Base-by-base conservation (phyloP, 169 alveolate species). In the Eimeria acervulina region DNA sequence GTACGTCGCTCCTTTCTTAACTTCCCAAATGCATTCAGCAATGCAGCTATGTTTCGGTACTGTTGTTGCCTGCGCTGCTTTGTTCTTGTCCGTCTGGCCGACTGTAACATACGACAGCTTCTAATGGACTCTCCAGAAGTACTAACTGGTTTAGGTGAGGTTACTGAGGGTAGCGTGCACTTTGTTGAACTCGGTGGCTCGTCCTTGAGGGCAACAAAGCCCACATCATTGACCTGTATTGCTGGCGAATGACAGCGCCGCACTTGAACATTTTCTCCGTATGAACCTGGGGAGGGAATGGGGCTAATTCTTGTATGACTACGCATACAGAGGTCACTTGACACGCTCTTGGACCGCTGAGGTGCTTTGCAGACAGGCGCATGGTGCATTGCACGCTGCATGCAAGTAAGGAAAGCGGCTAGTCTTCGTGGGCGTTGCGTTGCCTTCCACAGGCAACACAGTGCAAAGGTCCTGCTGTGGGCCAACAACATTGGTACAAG, bases 401-500 rank as follows among this genome's bases (percentile, higher is more conserved):
- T 59, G 83, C 93, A 87, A 5, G 74, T 38, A 6, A 87, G 78
- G 26, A 87, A 87, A 10, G 93, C 31, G 15, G 93, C 93, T 12
- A 87, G 81, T 33, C 93, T 87, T 87, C 63, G 93, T 33, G 93
- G 93, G 21, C 93, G 93, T 59, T 40, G 36, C 17, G 93, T 59
- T 87, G 93, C 70, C 19, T 87, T 87, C 93, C 93, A 87, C 40
- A 87, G 83, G 83, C 81, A 87, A 83, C 93, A 87, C 4, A 87
- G 83, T 13, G 93, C 93, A 40, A 87, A 87, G 13, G 93, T 87
- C 83, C 42, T 55, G 81, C 93, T 87, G 21, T 61, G 55, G 19
- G 38, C 78, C 44, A 87, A 74, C 78, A 87, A 15, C 81, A 87
- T 55, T 23, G 93, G 93, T 33, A 63, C 81, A 15, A 87, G 93